A percentile compares a stretch with the other conserved stretches of the same genome.
These are phyloP conservation scores for Delonix regia DNA, from an alignment of 306 rosid species.

Conservation along the genomic window DNA sequence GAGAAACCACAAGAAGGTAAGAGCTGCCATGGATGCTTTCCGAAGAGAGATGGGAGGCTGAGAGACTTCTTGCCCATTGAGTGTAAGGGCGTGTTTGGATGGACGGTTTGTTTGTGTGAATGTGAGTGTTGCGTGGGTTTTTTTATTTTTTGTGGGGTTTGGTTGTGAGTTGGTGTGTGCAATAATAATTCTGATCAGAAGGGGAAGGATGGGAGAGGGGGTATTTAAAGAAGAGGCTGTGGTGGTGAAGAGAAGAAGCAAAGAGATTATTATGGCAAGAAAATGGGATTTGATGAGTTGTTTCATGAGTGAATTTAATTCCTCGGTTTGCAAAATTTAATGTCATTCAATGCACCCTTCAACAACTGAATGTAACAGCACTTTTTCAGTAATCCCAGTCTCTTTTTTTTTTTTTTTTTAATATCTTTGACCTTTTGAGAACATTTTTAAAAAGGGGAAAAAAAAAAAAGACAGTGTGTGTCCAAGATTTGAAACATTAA, in stretches of 20 bases:
- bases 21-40: slow-evolving; percentile 53
- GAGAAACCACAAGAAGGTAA: slow-evolving; percentile 54
- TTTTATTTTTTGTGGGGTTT: slow-evolving; percentile 22
- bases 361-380: slow-evolving; percentile 47
- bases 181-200: slow-evolving; percentile 46
- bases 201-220: slow-evolving; percentile 1
- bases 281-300: slow-evolving; percentile 47
- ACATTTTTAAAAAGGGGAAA: too few relatives aligned
- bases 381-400: slow-evolving; percentile 35
- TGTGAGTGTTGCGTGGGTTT: slow-evolving; percentile 30
- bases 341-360: slow-evolving; percentile 58
- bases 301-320: slow-evolving; percentile 59
- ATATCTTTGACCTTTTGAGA: not conserved
- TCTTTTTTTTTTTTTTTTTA: not conserved
- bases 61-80: slow-evolving; percentile 64
- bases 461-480: too few relatives aligned
- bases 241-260: not conserved
- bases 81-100: slow-evolving; percentile 18
- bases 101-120: not conserved
- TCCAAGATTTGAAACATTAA: too few relatives aligned
- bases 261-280: slow-evolving; percentile 37
- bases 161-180: slow-evolving; percentile 36
- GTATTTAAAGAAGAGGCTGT: slow-evolving; percentile 44
- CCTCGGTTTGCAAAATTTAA: slow-evolving; percentile 57
- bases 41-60: slow-evolving; percentile 50